Evolutionary conservation across 495 filamentous ascomycete species (phyloP).

Genomic region (Hyaloscypha finlandica): DNA sequence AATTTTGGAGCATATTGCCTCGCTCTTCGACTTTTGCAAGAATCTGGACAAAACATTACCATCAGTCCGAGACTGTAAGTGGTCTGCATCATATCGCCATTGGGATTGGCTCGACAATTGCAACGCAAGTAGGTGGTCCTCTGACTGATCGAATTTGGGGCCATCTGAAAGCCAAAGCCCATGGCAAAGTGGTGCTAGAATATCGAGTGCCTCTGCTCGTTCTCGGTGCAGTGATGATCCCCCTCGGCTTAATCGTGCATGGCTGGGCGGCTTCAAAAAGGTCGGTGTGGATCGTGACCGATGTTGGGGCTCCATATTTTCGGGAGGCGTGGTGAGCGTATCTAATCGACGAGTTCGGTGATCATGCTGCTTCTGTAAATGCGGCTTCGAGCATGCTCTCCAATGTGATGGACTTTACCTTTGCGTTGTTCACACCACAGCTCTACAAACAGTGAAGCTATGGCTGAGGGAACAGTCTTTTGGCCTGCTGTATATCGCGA

Average conservation of each 20-base stretch:
- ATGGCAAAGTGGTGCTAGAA: slow-evolving; percentile 55
- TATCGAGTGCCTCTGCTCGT: slow-evolving; percentile 46
- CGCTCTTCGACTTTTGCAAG: slow-evolving; percentile 67
- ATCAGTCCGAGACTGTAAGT: slow-evolving; percentile 33
- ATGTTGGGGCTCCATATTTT: too few species aligned
- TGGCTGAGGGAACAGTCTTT: slow-evolving; percentile 51
- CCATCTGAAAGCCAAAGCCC: slow-evolving; percentile 40
- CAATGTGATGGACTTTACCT: slow-evolving; percentile 65
- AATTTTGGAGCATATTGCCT: slow-evolving; percentile 77
- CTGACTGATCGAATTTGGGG: slow-evolving; percentile 46
- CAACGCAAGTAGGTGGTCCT: slow-evolving; percentile 27
- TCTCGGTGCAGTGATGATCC: slow-evolving; percentile 41
- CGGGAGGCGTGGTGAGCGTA: slow-evolving; percentile 71
- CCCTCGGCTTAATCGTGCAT: slow-evolving; percentile 24
- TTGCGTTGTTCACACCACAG: slow-evolving; percentile 48
- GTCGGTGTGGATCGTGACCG: too few species aligned
- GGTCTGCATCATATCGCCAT: slow-evolving; percentile 49
- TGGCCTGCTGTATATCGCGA: slow-evolving; percentile 44
- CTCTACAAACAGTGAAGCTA: slow-evolving; percentile 49
- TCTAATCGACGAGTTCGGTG: slow-evolving; percentile 82
- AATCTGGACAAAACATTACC: slow-evolving; percentile 62
- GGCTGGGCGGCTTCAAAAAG: too few species aligned
- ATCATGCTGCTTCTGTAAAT: slow-evolving; percentile 81
- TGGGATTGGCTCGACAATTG: slow-evolving; percentile 42
- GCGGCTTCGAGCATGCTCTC: slow-evolving; percentile 82